Evolutionary conservation across 2,329 filamentous ascomycete genomes (phyloP), one percentile per base, ranked within the genome.

Genomic region (Neonectria punicea): DNA sequence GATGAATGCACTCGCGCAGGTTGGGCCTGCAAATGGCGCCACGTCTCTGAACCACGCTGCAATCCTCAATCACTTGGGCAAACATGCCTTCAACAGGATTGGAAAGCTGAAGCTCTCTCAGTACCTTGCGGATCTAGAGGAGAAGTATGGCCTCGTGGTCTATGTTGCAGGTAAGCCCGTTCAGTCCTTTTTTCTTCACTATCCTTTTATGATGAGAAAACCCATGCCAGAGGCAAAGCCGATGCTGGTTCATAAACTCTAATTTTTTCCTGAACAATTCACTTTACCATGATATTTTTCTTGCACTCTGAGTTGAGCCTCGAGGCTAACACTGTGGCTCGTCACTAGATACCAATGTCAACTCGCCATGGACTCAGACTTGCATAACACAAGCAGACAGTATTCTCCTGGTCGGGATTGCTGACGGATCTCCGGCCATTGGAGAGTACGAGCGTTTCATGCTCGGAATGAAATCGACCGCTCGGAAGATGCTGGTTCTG

Each of bases 381-480:
- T 99, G 97, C 77, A 98, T 99, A 69, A 92, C 92, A 16, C 96
- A 99, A 79, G 96, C 96, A 2, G 96, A 99, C 79, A 98, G 94
- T 71, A 98, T 99, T 68, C 85, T 99, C 8, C 85, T 99, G 9
- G 93, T 99, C 30, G 96, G 94, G 1, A 82, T 98, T 14, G 96
- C 94, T 1, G 96, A 98, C 76, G 91, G 92, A 1, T 97, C 94
- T 3, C 92, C 96, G 0, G 90, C 88, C 49, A 96, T 98, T 70
- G 96, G 96, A 46, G 97, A 99, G 77, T 99, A 98, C 72, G 96
- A 99, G 78, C 89, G 96, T 3, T 98, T 99, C 77, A 88, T 99
- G 75, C 86, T 99, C 16, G 97, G 96, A 1, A 98, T 97, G 85
- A 98, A 99, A 79, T 98, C 95, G 0, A 99, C 96, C 0, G 95